Percentiles rank a stretch among this genome's conserved stretches.
Evolutionary conservation across 2,329 filamentous ascomycete genomes (phyloP).

Genomic region (Arthrobotrys musiformis): DNA sequence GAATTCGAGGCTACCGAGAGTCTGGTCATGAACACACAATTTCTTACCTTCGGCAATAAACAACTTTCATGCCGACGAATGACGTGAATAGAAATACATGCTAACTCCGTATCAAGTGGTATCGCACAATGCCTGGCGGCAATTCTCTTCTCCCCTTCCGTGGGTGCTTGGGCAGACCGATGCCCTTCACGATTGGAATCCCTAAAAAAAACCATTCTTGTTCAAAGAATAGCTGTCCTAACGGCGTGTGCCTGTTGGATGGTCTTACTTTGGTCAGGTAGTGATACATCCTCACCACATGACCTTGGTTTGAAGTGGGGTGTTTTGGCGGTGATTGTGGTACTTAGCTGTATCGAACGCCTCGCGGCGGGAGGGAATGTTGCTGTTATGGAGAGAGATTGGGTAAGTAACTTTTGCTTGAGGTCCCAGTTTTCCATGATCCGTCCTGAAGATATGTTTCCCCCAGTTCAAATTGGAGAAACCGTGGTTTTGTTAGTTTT

Average conservation of each 20-base stretch:
- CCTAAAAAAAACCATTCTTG: constrained; percentile 63
- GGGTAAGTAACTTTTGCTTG: constrained; percentile 60
- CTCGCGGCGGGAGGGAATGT: constrained; percentile 64
- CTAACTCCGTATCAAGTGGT: constrained; percentile 57
- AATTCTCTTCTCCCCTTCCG: constrained; percentile 63
- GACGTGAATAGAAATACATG: background rate
- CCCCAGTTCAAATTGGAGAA: background rate
- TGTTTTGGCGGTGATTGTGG: constrained; percentile 62
- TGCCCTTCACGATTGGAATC: constrained; percentile 63
- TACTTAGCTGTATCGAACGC: constrained; percentile 64
- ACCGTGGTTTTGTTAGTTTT: background rate
- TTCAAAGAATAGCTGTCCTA: constrained; percentile 64
- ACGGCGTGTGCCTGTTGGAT: constrained; percentile 63
- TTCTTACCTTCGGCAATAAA: background rate
- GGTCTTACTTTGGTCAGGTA: constrained; percentile 60
- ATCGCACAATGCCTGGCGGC: constrained; percentile 62
- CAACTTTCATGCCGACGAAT: no score
- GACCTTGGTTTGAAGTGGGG: constrained; percentile 21
- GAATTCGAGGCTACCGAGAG: background rate
- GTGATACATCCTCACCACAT: background rate
- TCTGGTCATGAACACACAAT: background rate
- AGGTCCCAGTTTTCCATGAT: background rate
- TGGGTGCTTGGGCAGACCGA: constrained; percentile 64
- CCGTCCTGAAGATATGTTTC: background rate
- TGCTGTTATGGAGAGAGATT: constrained; percentile 66